phyloP scores from a whole-genome alignment of 2,329 filamentous ascomycete species.

The Phialemoniopsis sp. region DNA sequence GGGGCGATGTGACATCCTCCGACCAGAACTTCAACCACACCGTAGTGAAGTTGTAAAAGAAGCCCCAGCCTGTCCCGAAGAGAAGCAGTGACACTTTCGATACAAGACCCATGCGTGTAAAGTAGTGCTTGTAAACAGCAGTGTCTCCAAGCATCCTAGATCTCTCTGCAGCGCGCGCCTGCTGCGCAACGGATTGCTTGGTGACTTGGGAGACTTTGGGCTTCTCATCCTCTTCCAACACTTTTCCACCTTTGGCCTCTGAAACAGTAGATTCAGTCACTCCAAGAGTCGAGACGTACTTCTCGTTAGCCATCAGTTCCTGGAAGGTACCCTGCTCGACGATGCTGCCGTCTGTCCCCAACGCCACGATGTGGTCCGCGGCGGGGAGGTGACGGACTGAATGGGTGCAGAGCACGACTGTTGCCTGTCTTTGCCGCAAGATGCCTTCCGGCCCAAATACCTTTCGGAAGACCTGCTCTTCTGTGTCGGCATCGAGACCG shows the following conservation, averaged over 20 bases:
- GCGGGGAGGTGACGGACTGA: slow-evolving; percentile 30
- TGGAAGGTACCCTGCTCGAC: slow-evolving; percentile 38
- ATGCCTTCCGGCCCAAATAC: slow-evolving; percentile 31
- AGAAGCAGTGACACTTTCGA: slow-evolving; percentile 7
- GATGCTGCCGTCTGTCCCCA: slow-evolving; percentile 31
- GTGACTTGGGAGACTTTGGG: slow-evolving; percentile 3
- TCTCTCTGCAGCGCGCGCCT: background rate
- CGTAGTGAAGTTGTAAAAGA: background rate
- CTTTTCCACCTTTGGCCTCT: slow-evolving; percentile 9
- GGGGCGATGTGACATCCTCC: background rate
- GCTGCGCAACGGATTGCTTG: slow-evolving; percentile 1
- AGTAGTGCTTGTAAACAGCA: slow-evolving; percentile 15
- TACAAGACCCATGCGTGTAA: too few relatives aligned
- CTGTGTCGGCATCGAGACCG: slow-evolving; percentile 34
- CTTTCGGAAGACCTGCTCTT: slow-evolving; percentile 30
- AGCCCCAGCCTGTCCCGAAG: slow-evolving; percentile 7
- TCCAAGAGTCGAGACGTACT: slow-evolving; percentile 31
- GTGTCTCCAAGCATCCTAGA: slow-evolving; percentile 12
- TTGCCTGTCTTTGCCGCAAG: slow-evolving; percentile 13
- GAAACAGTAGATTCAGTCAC: slow-evolving; percentile 18
- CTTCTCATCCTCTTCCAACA: background rate
- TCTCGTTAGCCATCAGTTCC: slow-evolving; percentile 27
- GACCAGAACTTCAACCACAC: too few relatives aligned
- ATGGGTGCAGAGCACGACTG: slow-evolving; percentile 31
- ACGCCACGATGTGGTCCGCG: slow-evolving; percentile 41